Evolutionary conservation across 176 grass and related monocot species (phyloP).

Genomic region (Otatea glauca): DNA sequence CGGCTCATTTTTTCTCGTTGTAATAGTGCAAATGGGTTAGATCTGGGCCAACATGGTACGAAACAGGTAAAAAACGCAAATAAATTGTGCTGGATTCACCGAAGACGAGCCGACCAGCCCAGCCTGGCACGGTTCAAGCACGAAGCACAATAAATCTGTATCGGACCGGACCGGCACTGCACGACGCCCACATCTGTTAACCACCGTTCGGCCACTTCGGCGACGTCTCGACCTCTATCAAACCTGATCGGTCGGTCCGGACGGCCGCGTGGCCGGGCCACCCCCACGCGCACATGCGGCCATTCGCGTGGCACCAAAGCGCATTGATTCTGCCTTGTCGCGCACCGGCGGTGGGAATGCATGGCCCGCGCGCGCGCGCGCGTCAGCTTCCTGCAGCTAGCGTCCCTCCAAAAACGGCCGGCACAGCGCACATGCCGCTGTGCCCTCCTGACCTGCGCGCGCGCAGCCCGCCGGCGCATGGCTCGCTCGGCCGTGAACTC

Average conservation of each 20-base stretch:
- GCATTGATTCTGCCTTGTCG: conserved; percentile 47
- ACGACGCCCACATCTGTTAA: no score
- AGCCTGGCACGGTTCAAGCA: no score
- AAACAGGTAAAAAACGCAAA: no score
- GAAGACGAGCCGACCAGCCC: no score
- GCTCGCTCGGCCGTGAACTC: conserved; percentile 17
- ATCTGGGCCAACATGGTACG: no score
- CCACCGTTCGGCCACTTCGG: neutral
- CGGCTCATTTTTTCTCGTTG: no score
- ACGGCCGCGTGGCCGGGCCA: neutral
- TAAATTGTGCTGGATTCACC: no score
- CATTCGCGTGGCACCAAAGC: conserved; percentile 46
- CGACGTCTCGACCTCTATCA: neutral
- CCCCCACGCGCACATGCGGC: neutral
- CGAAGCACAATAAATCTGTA: no score
- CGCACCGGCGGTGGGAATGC: neutral
- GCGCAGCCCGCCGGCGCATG: neutral
- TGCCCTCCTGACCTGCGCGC: neutral
- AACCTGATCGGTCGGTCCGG: neutral
- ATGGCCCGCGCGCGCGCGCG: conserved; percentile 7
- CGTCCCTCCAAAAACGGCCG: conserved; percentile 51
- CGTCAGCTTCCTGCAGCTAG: neutral
- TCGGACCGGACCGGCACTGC: no score
- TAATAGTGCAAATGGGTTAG: no score
- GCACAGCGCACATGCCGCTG: conserved; percentile 43